Conservation (phyloP, 306 rosid species). For the Dicorynia guianensis region DNA sequence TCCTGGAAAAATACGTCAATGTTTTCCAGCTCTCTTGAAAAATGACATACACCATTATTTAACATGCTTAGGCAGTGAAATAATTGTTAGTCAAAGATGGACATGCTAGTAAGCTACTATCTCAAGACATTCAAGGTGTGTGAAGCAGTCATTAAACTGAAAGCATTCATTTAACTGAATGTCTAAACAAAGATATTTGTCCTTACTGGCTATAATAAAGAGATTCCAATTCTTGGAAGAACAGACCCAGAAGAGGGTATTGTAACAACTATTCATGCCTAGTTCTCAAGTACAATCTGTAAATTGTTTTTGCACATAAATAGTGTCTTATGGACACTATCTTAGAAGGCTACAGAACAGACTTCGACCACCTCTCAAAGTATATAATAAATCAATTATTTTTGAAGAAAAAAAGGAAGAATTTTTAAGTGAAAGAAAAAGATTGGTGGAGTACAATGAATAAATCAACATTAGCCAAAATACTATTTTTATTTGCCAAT, state of each 20-base stretch:
- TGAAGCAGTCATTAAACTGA: conserved; percentile 5
- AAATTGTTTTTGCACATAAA: conserved; percentile 7
- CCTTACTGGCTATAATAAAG: conserved; percentile 11
- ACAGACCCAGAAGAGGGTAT: conserved; percentile 7
- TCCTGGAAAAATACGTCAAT: conserved; percentile 62
- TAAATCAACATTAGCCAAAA: not conserved
- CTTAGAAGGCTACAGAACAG: no score
- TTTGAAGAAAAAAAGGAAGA: no score
- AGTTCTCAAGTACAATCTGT: conserved; percentile 1
- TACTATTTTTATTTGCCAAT: no score
- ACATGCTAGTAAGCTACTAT: conserved; percentile 20
- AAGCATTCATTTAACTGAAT: conserved; percentile 16
- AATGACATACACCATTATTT: conserved; percentile 30
- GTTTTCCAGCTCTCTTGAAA: conserved; percentile 23
- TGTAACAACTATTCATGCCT: not conserved
- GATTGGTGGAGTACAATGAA: no score
- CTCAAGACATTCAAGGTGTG: conserved; percentile 19
- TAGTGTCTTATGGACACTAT: not conserved
- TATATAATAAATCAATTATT: not conserved
- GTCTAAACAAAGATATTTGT: conserved; percentile 10
- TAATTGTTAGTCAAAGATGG: conserved; percentile 6
- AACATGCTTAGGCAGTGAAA: not conserved
- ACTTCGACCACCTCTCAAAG: not conserved
- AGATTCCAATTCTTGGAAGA: conserved; percentile 25
- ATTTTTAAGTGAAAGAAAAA: no score